Conservation (phyloP, 83 land plant species). For the Isoetes engelmannii region DNA sequence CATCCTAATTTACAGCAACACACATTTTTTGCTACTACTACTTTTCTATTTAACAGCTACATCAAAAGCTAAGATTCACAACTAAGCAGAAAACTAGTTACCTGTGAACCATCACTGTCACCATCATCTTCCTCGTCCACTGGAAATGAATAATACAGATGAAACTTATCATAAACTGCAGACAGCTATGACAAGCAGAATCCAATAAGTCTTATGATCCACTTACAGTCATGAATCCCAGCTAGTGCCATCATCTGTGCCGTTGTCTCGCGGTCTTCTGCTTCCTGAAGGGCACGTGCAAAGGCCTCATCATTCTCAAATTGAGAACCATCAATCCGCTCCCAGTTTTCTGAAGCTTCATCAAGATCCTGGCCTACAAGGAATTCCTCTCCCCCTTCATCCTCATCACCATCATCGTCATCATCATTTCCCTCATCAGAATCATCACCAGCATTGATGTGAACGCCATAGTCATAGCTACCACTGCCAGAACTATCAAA, state of each 20-base stretch:
- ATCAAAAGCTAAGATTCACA: no score
- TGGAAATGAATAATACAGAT: no score
- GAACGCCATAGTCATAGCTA: no score
- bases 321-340: slow-evolving; percentile 40
- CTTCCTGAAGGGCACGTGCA: slow-evolving; percentile 86
- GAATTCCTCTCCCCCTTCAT: slow-evolving; percentile 18
- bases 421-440: slow-evolving; percentile 26
- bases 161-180: not conserved
- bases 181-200: slow-evolving; percentile 1
- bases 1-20: no score
- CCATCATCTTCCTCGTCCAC: slow-evolving; percentile 7
- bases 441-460: slow-evolving; percentile 3
- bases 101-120: slow-evolving; percentile 10
- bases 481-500: not conserved
- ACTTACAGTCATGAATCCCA: slow-evolving; percentile 72
- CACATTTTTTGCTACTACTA: no score
- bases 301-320: slow-evolving; percentile 78
- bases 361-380: slow-evolving; percentile 23
- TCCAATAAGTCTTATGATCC: not conserved
- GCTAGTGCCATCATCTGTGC: slow-evolving; percentile 71
- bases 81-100: not conserved
- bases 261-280: slow-evolving; percentile 71
- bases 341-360: slow-evolving; percentile 25
- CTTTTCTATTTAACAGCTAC: no score
- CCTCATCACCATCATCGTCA: slow-evolving; percentile 34